phyloP scores from a whole-genome alignment of 179 eudicot species.

The Patellifolia procumbens region DNA sequence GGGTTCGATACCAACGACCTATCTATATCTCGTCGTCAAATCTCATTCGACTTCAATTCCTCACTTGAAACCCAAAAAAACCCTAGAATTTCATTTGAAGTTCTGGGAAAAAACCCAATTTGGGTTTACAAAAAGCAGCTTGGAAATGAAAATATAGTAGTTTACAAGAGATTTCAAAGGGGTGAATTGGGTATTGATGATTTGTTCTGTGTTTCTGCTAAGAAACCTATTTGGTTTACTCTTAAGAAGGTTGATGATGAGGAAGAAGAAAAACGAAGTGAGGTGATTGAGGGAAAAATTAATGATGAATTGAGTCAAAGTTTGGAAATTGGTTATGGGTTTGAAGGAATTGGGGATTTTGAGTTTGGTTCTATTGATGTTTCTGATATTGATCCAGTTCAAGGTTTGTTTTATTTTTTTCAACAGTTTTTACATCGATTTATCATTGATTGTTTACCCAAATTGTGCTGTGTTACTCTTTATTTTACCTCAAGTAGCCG shows the following conservation, averaged over 20 bases:
- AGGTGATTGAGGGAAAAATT: conserved; percentile 18
- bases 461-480: neutral
- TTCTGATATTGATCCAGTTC: conserved; percentile 63
- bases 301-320: conserved; percentile 46
- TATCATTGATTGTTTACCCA: neutral
- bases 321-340: conserved; percentile 34
- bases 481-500: too few species aligned
- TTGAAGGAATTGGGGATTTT: conserved; percentile 37
- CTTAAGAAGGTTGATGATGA: conserved; percentile 35
- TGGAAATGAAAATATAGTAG: conserved; percentile 33
- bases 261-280: conserved; percentile 25
- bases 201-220: conserved; percentile 60
- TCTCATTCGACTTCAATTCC: conserved; percentile 38
- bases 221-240: conserved; percentile 62
- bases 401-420: conserved; percentile 48
- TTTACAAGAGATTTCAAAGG: conserved; percentile 50
- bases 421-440: neutral
- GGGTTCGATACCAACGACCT: conserved; percentile 41
- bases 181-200: conserved; percentile 62
- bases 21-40: conserved; percentile 73
- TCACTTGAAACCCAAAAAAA: conserved; percentile 17
- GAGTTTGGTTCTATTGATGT: conserved; percentile 48
- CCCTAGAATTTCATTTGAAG: conserved; percentile 55
- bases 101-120: conserved; percentile 74
- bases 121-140: conserved; percentile 40